Conservation (phyloP, 495 filamentous ascomycete genomes). For the Penicillium coffeae region DNA sequence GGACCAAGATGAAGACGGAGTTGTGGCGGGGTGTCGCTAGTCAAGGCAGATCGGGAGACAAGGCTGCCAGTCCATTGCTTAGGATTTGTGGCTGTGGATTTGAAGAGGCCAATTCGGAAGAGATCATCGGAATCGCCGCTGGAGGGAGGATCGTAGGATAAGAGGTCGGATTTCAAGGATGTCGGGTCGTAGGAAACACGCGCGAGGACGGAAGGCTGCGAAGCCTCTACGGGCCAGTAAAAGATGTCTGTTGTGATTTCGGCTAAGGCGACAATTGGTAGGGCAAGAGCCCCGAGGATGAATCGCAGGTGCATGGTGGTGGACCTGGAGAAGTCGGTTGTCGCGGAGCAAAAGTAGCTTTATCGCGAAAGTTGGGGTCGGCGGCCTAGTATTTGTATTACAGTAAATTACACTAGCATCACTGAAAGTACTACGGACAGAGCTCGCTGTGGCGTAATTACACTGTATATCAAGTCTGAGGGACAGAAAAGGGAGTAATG, state of each 20-base stretch:
- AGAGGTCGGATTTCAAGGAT: slow-evolving; percentile 27
- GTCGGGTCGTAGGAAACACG: slow-evolving; percentile 37
- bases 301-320: slow-evolving; percentile 24
- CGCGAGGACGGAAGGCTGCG: slow-evolving; percentile 38
- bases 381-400: background rate
- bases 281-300: slow-evolving; percentile 15
- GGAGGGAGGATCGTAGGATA: slow-evolving; percentile 35
- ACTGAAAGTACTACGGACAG: no score
- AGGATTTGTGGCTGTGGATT: slow-evolving; percentile 16
- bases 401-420: no score
- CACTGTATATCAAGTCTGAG: no score
- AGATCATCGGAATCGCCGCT: slow-evolving; percentile 13
- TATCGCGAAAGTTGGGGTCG: background rate
- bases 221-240: slow-evolving; percentile 35
- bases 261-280: slow-evolving; percentile 12
- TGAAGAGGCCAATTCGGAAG: slow-evolving; percentile 39
- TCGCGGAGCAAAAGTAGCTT: background rate
- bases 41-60: slow-evolving; percentile 28
- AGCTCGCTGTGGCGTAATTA: no score
- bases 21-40: slow-evolving; percentile 17
- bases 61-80: slow-evolving; percentile 44
- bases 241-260: slow-evolving; percentile 34
- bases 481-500: no score
- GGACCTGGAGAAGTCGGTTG: background rate
- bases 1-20: slow-evolving; percentile 36